Evolutionary conservation across 1,284 basidiomycete species (phyloP).

Genomic region (Ceratobasidium sp.): DNA sequence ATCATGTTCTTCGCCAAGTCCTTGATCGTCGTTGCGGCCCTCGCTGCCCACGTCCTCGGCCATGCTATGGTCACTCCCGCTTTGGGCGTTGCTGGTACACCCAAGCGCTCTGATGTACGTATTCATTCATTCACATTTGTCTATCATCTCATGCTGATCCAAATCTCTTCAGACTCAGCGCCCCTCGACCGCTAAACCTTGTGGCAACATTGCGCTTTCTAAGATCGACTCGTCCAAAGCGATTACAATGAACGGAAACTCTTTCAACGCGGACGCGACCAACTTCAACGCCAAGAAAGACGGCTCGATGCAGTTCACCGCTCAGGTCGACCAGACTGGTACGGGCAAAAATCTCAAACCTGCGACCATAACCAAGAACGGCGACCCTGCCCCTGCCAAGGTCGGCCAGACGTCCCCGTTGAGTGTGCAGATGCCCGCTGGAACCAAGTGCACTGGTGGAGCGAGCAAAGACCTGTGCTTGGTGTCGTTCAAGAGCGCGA

Average conservation of each 20-base stretch:
- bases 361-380: conserved; percentile 61
- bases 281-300: conserved; percentile 68
- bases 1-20: conserved; percentile 46
- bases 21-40: conserved; percentile 55
- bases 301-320: conserved; percentile 65
- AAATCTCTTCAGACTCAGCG: conserved; percentile 54
- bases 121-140: background rate
- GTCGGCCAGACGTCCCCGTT: conserved; percentile 34
- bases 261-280: conserved; percentile 62
- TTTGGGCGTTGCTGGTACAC: conserved; percentile 63
- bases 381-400: conserved; percentile 49
- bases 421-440: conserved; percentile 23
- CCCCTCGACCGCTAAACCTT: conserved; percentile 60
- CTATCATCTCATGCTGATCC: background rate
- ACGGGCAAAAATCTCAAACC: conserved; percentile 59
- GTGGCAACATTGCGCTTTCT: conserved; percentile 59
- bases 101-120: conserved; percentile 61
- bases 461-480: conserved; percentile 16
- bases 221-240: conserved; percentile 62
- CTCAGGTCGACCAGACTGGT: conserved; percentile 61
- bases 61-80: conserved; percentile 65
- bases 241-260: conserved; percentile 61
- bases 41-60: conserved; percentile 59
- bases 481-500: conserved; percentile 44
- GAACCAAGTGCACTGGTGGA: conserved; percentile 38